A percentile compares a stretch with the other conserved stretches of the same genome.
Conservation (phyloP, 169 alveolate genomes). For the Pseudocohnilembus persalinus region DNA sequence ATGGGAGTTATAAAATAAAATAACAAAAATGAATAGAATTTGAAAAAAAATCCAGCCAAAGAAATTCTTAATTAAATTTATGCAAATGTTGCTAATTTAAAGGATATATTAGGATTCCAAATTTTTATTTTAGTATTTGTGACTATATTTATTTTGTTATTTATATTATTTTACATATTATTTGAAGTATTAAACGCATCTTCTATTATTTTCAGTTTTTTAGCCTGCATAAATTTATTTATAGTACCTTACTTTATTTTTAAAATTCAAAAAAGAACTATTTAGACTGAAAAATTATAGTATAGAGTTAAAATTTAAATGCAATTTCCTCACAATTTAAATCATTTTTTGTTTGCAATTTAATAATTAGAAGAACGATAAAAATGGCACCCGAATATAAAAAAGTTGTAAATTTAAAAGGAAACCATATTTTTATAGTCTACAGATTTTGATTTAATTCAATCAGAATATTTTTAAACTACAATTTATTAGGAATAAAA, state of each 20-base stretch:
- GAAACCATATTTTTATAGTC: background rate
- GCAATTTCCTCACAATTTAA: background rate
- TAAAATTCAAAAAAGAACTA: too few relatives aligned
- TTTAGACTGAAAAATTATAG: background rate
- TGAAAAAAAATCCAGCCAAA: background rate
- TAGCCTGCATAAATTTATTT: background rate
- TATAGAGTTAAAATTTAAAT: background rate
- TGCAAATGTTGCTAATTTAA: too few relatives aligned
- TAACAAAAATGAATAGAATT: background rate
- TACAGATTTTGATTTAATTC: background rate
- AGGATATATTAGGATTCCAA: background rate
- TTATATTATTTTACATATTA: background rate
- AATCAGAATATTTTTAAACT: background rate
- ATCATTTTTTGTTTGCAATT: background rate
- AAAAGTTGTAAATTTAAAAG: background rate
- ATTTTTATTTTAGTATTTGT: background rate
- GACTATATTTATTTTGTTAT: background rate
- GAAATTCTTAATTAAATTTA: background rate
- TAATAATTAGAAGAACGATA: background rate
- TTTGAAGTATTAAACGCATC: background rate
- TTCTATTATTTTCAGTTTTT: background rate
- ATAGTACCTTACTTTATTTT: background rate
- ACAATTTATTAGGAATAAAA: background rate
- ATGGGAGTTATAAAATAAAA: background rate
- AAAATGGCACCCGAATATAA: background rate